Percentiles rank a stretch among this genome's conserved stretches.
These are phyloP conservation scores for Pholiota adiposa DNA, from an alignment of 1,284 basidiomycete species.

Conservation along the genomic window DNA sequence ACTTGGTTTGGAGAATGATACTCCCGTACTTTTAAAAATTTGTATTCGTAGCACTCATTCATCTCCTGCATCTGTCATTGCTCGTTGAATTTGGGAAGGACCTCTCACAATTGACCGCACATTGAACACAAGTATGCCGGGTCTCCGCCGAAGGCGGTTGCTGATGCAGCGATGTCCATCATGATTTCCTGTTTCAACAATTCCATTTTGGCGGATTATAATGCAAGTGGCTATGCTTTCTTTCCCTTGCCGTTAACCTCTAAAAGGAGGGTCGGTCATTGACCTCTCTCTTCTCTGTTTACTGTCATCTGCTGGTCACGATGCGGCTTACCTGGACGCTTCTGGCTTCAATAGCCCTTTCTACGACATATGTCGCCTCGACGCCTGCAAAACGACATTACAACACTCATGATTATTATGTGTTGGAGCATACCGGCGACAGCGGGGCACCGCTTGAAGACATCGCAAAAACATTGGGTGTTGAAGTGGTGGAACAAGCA, in stretches of 20 bases:
- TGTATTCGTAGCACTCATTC: not conserved
- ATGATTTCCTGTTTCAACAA: constrained; percentile 10
- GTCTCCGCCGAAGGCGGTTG: not conserved
- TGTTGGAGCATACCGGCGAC: constrained; percentile 70
- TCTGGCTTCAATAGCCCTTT: constrained; percentile 31
- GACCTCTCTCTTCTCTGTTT: constrained; percentile 8
- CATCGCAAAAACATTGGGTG: constrained; percentile 67
- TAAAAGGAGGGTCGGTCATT: not conserved
- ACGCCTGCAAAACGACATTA: constrained; percentile 61
- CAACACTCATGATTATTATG: constrained; percentile 88
- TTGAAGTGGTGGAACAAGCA: constrained; percentile 88
- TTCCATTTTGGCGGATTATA: constrained; percentile 2
- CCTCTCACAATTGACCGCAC: no score
- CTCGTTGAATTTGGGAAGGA: no score
- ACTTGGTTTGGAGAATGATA: no score
- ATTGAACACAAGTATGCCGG: no score
- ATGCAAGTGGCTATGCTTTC: constrained; percentile 11
- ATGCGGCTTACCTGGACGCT: constrained; percentile 43
- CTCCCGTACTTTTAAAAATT: not conserved
- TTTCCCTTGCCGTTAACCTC: not conserved
- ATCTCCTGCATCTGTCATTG: not conserved
- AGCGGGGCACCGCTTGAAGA: constrained; percentile 55
- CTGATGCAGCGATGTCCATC: constrained; percentile 6
- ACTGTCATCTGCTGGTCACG: constrained; percentile 25
- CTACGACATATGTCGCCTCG: constrained; percentile 30